phyloP scores from a whole-genome alignment of 108 stramenopile genomes.

The Fistulifera pelliculosa region DNA sequence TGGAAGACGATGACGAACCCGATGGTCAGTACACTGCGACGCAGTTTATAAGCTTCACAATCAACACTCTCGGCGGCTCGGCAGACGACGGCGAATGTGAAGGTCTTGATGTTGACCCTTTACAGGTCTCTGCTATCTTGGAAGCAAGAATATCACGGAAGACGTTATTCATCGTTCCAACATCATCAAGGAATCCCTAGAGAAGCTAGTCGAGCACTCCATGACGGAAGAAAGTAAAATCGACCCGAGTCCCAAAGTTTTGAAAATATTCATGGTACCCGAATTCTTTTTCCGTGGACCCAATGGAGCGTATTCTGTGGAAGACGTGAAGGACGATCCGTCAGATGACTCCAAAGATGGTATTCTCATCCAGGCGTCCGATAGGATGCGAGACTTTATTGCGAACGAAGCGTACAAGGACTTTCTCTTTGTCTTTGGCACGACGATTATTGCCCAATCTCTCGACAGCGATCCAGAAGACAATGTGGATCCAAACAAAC shows the following conservation, averaged over 20 bases:
- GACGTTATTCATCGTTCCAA: constrained; percentile 23
- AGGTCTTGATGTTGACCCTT: constrained; percentile 14
- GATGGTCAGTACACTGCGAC: constrained; percentile 16
- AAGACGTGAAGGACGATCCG: constrained; percentile 7
- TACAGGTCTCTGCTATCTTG: constrained; percentile 21
- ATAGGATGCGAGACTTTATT: constrained; percentile 17
- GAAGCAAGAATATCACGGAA: constrained; percentile 16
- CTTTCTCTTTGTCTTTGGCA: constrained; percentile 34
- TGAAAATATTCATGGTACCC: constrained; percentile 31
- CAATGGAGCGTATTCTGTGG: constrained; percentile 23
- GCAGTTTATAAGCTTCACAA: constrained; percentile 35
- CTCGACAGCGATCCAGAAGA: constrained; percentile 6
- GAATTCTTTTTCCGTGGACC: constrained; percentile 31
- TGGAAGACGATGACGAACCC: constrained; percentile 1
- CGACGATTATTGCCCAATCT: constrained; percentile 19
- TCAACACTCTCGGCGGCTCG: constrained; percentile 30
- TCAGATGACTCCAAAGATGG: constrained; percentile 10
- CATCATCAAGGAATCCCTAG: constrained; percentile 15
- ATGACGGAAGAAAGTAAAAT: constrained; percentile 9
- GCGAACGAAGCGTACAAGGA: constrained; percentile 19
- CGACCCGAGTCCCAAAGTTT: constrained; percentile 19
- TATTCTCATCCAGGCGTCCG: constrained; percentile 11
- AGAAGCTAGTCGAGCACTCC: constrained; percentile 3
- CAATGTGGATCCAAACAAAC: neutral
- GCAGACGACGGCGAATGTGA: constrained; percentile 28